Evolutionary conservation across 345 rosid species (phyloP).

Genomic region (Moricandia moricandioides): DNA sequence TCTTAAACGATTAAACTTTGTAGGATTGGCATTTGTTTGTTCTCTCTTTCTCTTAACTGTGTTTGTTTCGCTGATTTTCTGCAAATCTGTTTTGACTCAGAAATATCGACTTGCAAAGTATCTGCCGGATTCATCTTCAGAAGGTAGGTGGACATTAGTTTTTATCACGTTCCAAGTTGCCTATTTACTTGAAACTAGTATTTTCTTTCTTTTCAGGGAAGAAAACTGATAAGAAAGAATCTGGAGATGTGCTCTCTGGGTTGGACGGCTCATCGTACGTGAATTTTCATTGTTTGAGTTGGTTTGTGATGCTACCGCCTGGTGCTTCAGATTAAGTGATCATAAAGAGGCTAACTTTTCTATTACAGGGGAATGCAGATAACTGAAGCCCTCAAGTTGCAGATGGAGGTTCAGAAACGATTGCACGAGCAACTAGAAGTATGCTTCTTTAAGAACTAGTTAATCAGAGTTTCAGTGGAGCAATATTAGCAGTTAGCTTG

Average conservation of each 20-base stretch:
- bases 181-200: conserved; percentile 9
- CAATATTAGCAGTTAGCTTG: not conserved
- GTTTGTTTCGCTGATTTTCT: conserved; percentile 8
- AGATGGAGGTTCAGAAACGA: conserved; percentile 98
- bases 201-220: conserved; percentile 57
- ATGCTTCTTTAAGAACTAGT: no score
- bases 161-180: conserved; percentile 14
- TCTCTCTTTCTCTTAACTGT: not conserved
- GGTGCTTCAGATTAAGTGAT: conserved; percentile 19
- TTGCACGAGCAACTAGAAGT: conserved; percentile 97
- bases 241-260: conserved; percentile 73
- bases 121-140: conserved; percentile 90
- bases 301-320: conserved; percentile 13
- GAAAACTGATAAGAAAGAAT: conserved; percentile 86
- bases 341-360: conserved; percentile 11
- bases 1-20: no score
- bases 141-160: conserved; percentile 53
- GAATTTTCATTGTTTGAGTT: conserved; percentile 13
- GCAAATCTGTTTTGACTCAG: conserved; percentile 47
- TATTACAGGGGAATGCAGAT: conserved; percentile 90
- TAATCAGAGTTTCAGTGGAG: no score
- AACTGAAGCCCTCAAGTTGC: conserved; percentile 98
- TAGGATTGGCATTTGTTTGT: no score
- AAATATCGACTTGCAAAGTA: conserved; percentile 93
- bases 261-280: conserved; percentile 96